Conservation (phyloP, 805 yeast species). For the Wickerhamomyces hampshirensis region DNA sequence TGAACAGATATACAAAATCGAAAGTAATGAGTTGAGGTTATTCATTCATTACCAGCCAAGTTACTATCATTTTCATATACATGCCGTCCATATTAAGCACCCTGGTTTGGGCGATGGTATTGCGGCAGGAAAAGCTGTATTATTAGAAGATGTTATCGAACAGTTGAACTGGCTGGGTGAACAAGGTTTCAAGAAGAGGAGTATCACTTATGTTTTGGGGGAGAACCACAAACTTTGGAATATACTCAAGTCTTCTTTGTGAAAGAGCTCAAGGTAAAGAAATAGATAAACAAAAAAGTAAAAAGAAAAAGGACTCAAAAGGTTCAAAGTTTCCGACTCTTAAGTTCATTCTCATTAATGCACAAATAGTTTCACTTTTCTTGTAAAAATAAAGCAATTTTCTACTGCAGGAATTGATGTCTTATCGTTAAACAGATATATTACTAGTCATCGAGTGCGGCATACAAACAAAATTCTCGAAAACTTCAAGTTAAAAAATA, state of each 20-base stretch:
- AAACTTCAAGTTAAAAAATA: no score
- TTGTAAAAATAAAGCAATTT: not conserved
- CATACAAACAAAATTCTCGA: no score
- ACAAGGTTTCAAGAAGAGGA: constrained; percentile 53
- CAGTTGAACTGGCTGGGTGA: constrained; percentile 49
- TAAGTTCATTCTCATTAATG: no score
- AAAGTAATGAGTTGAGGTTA: constrained; percentile 56
- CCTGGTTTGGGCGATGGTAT: constrained; percentile 66
- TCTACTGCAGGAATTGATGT: no score
- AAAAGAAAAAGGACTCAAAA: no score
- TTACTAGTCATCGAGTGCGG: no score
- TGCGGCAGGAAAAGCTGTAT: constrained; percentile 72
- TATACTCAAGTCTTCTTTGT: constrained; percentile 4
- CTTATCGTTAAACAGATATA: no score
- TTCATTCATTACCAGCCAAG: constrained; percentile 95
- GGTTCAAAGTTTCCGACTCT: no score
- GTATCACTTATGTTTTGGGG: constrained; percentile 63
- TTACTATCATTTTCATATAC: constrained; percentile 92
- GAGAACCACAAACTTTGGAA: constrained; percentile 77
- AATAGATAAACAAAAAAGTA: not conserved
- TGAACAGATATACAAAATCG: constrained; percentile 40
- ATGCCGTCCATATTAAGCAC: constrained; percentile 71
- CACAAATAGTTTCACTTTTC: no score
- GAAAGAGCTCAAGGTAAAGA: not conserved
- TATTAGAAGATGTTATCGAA: constrained; percentile 79